Percentiles rank a stretch among this genome's conserved stretches.
Conservation (phyloP, 2,329 filamentous ascomycete species). For the Cercospora janseana region DNA sequence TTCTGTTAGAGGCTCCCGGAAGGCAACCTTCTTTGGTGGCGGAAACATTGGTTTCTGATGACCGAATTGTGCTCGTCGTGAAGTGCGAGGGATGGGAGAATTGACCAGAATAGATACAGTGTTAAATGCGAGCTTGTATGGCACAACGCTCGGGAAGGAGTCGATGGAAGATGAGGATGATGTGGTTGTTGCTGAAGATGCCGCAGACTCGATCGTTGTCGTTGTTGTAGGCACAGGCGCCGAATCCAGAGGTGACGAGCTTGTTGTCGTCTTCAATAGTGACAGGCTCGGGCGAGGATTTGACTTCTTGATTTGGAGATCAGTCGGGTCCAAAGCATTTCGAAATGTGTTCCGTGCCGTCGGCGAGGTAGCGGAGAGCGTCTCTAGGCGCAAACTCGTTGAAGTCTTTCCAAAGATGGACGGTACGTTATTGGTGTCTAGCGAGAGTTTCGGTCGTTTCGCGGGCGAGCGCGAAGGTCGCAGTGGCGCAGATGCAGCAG, state of each 20-base stretch:
- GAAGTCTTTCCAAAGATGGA: slow-evolving; percentile 54
- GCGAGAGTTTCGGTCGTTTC: slow-evolving; percentile 58
- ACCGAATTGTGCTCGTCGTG: slow-evolving; percentile 29
- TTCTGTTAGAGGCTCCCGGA: slow-evolving; percentile 56
- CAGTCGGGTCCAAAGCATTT: slow-evolving; percentile 55
- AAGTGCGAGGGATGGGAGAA: slow-evolving; percentile 42
- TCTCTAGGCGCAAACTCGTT: slow-evolving; percentile 54
- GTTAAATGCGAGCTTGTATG: slow-evolving; percentile 49
- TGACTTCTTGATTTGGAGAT: not conserved
- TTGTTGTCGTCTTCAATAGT: not conserved
- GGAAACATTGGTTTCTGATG: slow-evolving; percentile 52
- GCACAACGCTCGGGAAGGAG: slow-evolving; percentile 38
- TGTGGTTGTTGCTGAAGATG: slow-evolving; percentile 40
- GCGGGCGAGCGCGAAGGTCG: slow-evolving; percentile 28
- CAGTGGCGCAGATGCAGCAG: slow-evolving; percentile 23
- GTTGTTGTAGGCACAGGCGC: not conserved
- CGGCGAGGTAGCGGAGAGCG: slow-evolving; percentile 57
- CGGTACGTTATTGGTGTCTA: slow-evolving; percentile 54
- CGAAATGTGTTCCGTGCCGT: slow-evolving; percentile 61
- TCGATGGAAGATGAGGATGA: slow-evolving; percentile 36
- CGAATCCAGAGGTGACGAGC: not conserved
- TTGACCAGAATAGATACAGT: slow-evolving; percentile 48
- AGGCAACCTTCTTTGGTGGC: slow-evolving; percentile 57
- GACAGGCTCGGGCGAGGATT: not conserved
- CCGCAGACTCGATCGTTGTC: slow-evolving; percentile 31